Conservation (phyloP, 202 grass and related monocot genomes). For the Elaeis oleifera region DNA sequence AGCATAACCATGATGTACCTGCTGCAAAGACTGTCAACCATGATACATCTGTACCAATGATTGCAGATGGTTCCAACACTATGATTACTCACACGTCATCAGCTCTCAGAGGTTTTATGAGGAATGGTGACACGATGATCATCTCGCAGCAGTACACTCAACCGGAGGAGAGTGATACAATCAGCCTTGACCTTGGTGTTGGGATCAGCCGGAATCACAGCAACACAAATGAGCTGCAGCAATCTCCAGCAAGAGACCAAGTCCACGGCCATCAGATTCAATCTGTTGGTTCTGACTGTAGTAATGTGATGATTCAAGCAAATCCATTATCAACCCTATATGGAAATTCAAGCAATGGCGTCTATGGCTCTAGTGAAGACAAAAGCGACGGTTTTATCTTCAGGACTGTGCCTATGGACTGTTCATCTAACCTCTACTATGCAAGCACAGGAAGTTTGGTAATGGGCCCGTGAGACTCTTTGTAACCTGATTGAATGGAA, state of each 20-base stretch:
- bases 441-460: constrained; percentile 72
- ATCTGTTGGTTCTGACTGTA: constrained; percentile 27
- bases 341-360: constrained; percentile 27
- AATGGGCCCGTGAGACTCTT: constrained; percentile 41
- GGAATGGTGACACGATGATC: constrained; percentile 37
- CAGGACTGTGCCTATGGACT: constrained; percentile 49
- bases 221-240: constrained; percentile 35
- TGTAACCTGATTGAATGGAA: too few species aligned
- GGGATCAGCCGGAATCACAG: constrained; percentile 73
- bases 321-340: constrained; percentile 29
- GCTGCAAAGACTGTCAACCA: constrained; percentile 60
- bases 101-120: constrained; percentile 52
- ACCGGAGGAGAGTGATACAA: constrained; percentile 43
- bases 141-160: constrained; percentile 48
- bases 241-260: constrained; percentile 28
- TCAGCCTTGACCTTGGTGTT: constrained; percentile 93
- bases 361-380: constrained; percentile 48
- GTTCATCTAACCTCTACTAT: constrained; percentile 72
- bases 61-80: constrained; percentile 32
- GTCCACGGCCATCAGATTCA: constrained; percentile 61
- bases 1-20: constrained; percentile 98
- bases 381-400: constrained; percentile 69
- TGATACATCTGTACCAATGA: constrained; percentile 33
- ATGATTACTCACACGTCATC: constrained; percentile 31
- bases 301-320: constrained; percentile 38